Conservation (phyloP, 106 monocot species). For the Acanthochlamys bracteata region DNA sequence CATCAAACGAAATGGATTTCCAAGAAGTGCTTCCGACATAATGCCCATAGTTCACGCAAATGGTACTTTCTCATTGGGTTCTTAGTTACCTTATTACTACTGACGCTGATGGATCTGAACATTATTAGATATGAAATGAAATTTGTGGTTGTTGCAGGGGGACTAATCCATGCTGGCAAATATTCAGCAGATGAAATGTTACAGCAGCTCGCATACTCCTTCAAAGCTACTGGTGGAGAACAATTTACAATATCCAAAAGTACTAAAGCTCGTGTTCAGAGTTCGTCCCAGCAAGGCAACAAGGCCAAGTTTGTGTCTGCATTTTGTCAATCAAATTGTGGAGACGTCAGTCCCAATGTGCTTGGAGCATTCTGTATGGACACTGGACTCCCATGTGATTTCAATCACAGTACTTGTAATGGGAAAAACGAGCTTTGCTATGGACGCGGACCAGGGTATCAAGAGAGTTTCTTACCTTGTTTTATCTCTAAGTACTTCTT, state of each 20-base stretch:
- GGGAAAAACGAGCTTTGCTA: slow-evolving; percentile 22
- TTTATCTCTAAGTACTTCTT: too few relatives aligned
- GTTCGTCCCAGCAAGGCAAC: slow-evolving; percentile 6
- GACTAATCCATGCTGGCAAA: not conserved
- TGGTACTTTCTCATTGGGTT: not conserved
- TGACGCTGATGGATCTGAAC: too few relatives aligned
- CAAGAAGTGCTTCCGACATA: slow-evolving; percentile 9
- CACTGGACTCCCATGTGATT: slow-evolving; percentile 28
- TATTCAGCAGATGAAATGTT: slow-evolving; percentile 2
- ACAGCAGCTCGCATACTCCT: slow-evolving; percentile 7
- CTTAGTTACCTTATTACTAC: too few relatives aligned
- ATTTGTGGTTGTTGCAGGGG: not conserved
- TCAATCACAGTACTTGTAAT: slow-evolving; percentile 21
- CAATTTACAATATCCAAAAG: slow-evolving; percentile 1
- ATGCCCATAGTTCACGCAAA: not conserved
- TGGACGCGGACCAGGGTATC: slow-evolving; percentile 26
- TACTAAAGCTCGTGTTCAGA: slow-evolving; percentile 2
- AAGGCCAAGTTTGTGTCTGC: slow-evolving; percentile 20
- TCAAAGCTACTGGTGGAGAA: slow-evolving; percentile 5
- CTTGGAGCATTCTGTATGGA: slow-evolving; percentile 23
- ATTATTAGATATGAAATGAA: too few relatives aligned
- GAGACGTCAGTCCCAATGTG: slow-evolving; percentile 27
- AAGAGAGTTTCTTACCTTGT: not conserved
- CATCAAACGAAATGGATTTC: not conserved
- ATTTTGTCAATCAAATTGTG: slow-evolving; percentile 27